Evolutionary conservation across 106 monocot genomes (phyloP).

Genomic region (Acanthochlamys bracteata): DNA sequence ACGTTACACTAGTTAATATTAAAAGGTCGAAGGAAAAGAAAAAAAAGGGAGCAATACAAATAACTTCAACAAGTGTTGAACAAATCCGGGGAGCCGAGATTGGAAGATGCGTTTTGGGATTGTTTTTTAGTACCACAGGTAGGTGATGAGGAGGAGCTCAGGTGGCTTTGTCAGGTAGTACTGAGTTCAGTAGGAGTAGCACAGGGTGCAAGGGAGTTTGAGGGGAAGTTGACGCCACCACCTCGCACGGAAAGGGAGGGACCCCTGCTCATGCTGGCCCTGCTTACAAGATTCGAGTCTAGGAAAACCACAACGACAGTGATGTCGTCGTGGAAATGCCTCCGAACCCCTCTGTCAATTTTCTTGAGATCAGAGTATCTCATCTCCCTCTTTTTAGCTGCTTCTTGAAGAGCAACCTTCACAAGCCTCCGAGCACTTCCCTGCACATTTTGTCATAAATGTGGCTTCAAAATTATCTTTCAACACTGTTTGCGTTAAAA

Average conservation of each 20-base stretch:
- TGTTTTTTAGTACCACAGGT: conserved; percentile 8
- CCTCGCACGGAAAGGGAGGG: conserved; percentile 55
- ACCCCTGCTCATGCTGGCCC: conserved; percentile 24
- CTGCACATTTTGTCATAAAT: conserved; percentile 16
- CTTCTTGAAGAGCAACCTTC: conserved; percentile 50
- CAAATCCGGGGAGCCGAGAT: not conserved
- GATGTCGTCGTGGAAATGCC: conserved; percentile 76
- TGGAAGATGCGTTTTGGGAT: not conserved
- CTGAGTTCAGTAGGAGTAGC: conserved; percentile 11
- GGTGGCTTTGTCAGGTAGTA: conserved; percentile 3
- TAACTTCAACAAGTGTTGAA: not conserved
- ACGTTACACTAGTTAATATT: not conserved
- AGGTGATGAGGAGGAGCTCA: not conserved
- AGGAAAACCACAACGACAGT: conserved; percentile 53
- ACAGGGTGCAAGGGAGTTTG: conserved; percentile 41
- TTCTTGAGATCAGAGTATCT: conserved; percentile 66
- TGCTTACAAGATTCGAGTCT: conserved; percentile 37
- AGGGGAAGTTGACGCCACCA: conserved; percentile 31
- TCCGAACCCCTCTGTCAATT: conserved; percentile 57
- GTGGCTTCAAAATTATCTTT: not conserved
- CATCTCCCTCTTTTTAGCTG: conserved; percentile 76
- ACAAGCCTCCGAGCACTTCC: conserved; percentile 57
- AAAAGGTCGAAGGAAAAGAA: too few species aligned
- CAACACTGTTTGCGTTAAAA: too few species aligned
- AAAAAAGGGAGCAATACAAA: too few species aligned